These are phyloP conservation scores for Pseudonectria buxi DNA, from an alignment of 2,329 filamentous ascomycete genomes.

Conservation along the genomic window DNA sequence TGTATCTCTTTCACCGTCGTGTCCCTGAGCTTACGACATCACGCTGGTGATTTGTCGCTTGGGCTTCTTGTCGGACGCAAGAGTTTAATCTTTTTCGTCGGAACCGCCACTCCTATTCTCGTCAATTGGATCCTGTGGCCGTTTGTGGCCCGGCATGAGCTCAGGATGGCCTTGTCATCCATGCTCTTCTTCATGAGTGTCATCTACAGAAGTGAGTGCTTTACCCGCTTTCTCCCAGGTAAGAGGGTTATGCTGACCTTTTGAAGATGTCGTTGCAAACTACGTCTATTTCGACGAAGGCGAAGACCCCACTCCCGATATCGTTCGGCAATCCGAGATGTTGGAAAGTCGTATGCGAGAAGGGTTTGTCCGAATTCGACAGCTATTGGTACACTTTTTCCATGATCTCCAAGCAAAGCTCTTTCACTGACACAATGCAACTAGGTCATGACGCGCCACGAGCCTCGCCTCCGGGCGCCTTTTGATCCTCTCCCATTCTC, in stretches of 20 bases:
- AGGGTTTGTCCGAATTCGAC: conserved; percentile 51
- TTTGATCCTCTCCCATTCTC: conserved; percentile 52
- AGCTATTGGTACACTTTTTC: conserved; percentile 38
- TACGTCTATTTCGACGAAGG: conserved; percentile 54
- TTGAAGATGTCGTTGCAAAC: conserved; percentile 41
- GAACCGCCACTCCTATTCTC: conserved; percentile 45
- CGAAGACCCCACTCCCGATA: conserved; percentile 42
- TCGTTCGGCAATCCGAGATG: conserved; percentile 48
- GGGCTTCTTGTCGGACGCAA: conserved; percentile 38
- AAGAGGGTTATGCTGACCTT: conserved; percentile 1
- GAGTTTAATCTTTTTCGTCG: conserved; percentile 46
- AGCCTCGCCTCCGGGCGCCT: conserved; percentile 50
- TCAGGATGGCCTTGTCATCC: conserved; percentile 46
- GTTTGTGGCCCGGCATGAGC: conserved; percentile 53
- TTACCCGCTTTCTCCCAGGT: neutral
- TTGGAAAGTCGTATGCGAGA: conserved; percentile 54
- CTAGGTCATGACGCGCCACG: conserved; percentile 48
- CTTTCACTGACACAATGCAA: neutral
- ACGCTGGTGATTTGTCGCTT: conserved; percentile 26
- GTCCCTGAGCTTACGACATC: conserved; percentile 37
- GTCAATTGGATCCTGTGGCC: conserved; percentile 57
- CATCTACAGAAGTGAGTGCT: conserved; percentile 43
- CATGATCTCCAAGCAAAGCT: neutral
- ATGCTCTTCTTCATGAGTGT: conserved; percentile 54
- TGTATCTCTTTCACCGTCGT: conserved; percentile 51